Base-by-base conservation (phyloP, 2,329 filamentous ascomycete species). In the Fusarium sp. region DNA sequence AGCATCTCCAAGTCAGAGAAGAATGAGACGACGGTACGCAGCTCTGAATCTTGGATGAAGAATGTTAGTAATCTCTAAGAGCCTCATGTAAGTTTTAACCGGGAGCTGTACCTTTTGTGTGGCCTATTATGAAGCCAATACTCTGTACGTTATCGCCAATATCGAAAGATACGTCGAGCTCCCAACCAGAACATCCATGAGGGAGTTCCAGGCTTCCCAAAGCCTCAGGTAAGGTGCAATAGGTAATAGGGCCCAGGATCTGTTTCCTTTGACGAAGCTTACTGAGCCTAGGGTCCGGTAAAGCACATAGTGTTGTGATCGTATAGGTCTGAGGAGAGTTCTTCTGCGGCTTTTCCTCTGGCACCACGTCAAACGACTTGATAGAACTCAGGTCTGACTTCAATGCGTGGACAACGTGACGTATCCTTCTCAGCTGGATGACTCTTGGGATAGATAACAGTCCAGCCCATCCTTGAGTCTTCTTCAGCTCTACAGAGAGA, bases 21-120 rank as follows among this genome's bases (percentile, higher is more conserved):
- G 2, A 56, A 56, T 6, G 53, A 56, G 12, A 56, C 15, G 3
- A 56, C 5, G 2, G 38, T 56, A 14, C 28, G 28, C 3, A 56
- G 10, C 24, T 44, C 38, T 20, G 53, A 33, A 9, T 56, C 53
- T 56, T 26, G 2, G 7, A 0, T 0, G 3, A 20, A 1, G 2
- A 20, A 22, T 31, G 22, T 56, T 13, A 44, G 28, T 12, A 26
- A 31, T 1, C 28, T 24, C 22, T 3, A 9, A 2, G 22, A 13
- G 1, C 8, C 1, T 2, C 15, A 10, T 18, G 2, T 22, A 0
- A 8, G 3, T 3, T 15, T 5, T 10, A 7, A 2, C 10, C 13
- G 0, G 11, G 9, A 22, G 3, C 3, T 16, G 4, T 26, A 33
- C 53, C 38, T 15, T 33, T 33, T 8, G 53, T 44, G 7, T 56